Evolutionary conservation across 176 grass and related monocot species (phyloP).

Genomic region (Zea mays): Zm-B73-REFERENCE-NAM-5.0 NC_050100.1:17439501-17440000

Average conservation of each 20-base stretch:
- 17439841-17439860: constrained; percentile 27
- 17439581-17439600: constrained; percentile 99
- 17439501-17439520: neutral
- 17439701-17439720: constrained; percentile 16
- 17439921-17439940: constrained; percentile 97
- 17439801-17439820: constrained; percentile 95
- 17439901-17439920: constrained; percentile 57
- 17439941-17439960: constrained; percentile 94
- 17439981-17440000: constrained; percentile 84
- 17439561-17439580: constrained; percentile 99
- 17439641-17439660: constrained; percentile 98
- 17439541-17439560: constrained; percentile 17
- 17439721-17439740: neutral
- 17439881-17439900: constrained; percentile 19
- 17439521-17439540: constrained; percentile 27
- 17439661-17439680: constrained; percentile 79
- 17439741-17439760: constrained; percentile 41
- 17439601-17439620: constrained; percentile 96
- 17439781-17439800: constrained; percentile 99
- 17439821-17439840: constrained; percentile 95
- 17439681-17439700: constrained; percentile 23
- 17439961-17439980: constrained; percentile 95
- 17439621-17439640: constrained; percentile 99
- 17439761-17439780: constrained; percentile 98
- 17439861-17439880: neutral